Conservation (phyloP, 208 protist species). For the Trichomonas vaginalis region DNA sequence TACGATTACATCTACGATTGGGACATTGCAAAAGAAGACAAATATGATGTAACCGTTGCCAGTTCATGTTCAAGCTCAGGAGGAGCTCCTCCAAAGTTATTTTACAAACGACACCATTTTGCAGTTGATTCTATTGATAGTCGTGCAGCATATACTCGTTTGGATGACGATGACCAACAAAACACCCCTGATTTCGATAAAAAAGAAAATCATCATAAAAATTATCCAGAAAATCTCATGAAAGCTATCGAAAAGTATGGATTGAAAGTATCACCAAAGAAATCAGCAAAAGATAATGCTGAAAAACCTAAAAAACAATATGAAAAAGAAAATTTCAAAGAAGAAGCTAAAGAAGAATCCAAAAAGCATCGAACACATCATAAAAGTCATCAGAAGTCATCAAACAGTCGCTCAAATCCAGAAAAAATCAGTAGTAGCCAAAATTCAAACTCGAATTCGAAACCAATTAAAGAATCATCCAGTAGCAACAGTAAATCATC, state of each 20-base stretch:
- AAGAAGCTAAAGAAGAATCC: no score
- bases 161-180: background rate
- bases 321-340: background rate
- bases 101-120: background rate
- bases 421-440: no score
- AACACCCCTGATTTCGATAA: background rate
- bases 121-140: background rate
- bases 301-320: background rate
- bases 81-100: background rate
- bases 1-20: constrained; percentile 95
- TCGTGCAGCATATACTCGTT: background rate
- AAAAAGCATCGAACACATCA: no score
- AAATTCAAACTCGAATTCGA: no score
- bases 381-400: background rate
- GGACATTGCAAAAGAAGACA: constrained; percentile 26
- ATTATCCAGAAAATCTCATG: no score
- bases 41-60: background rate
- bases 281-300: background rate
- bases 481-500: no score
- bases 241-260: no score
- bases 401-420: background rate
- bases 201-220: background rate
- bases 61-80: background rate
- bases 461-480: background rate
- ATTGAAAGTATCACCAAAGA: no score